Evolutionary conservation across 495 filamentous ascomycete species (phyloP).

Genomic region (Podospora didyma): DNA sequence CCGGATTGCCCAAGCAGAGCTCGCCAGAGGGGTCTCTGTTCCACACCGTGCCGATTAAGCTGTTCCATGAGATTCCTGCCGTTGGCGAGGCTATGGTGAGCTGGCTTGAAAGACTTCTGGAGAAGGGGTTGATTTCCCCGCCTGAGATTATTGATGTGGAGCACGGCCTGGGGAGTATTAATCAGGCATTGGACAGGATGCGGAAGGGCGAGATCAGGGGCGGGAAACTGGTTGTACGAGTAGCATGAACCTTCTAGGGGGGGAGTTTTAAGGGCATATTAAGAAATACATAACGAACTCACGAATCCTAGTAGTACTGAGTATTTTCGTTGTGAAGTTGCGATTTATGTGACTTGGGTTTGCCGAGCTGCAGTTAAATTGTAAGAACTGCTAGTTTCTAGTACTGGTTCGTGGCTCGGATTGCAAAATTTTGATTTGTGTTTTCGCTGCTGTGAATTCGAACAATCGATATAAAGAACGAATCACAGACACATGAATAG

Average conservation of each 20-base stretch:
- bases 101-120: constrained; percentile 59
- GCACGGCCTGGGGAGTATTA: constrained; percentile 58
- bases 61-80: constrained; percentile 57
- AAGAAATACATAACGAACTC: no score
- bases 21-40: constrained; percentile 35
- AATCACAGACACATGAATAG: no score
- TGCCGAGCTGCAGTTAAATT: no score
- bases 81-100: constrained; percentile 53
- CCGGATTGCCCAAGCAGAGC: constrained; percentile 54
- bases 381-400: no score
- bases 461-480: no score
- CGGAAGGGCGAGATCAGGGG: constrained; percentile 54
- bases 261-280: no score
- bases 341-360: no score
- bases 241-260: constrained; percentile 7
- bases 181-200: constrained; percentile 57
- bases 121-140: constrained; percentile 40
- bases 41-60: constrained; percentile 64
- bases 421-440: no score
- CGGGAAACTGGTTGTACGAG: constrained; percentile 52
- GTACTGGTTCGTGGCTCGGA: no score
- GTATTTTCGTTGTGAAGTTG: no score
- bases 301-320: no score
- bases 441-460: no score
- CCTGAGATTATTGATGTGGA: constrained; percentile 57